Percentiles rank a stretch among this genome's conserved stretches.
Conservation (phyloP, 495 filamentous ascomycete genomes). For the Neurospora discreta region DNA sequence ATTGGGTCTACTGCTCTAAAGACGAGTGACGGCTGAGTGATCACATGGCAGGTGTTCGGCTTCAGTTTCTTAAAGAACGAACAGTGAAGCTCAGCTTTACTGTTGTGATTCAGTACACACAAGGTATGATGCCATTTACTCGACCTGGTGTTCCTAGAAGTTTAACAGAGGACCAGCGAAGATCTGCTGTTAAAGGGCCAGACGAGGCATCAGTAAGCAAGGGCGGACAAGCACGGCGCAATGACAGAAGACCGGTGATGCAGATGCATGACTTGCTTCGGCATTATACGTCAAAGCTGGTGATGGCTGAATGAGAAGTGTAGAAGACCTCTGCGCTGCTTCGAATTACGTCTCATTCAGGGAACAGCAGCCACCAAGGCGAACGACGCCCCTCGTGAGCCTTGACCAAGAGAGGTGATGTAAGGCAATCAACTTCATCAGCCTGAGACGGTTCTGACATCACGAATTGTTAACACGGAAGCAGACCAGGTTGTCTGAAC, state of each 20-base stretch:
- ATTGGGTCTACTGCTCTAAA: neutral
- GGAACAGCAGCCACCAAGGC: neutral
- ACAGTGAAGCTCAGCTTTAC: neutral
- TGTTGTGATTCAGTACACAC: neutral
- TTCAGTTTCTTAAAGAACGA: neutral
- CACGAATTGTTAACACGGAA: neutral
- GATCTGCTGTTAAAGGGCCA: neutral
- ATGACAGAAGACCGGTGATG: neutral
- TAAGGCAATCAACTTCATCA: neutral
- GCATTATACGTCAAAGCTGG: neutral
- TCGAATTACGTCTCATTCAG: neutral
- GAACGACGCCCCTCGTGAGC: neutral
- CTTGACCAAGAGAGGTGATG: neutral
- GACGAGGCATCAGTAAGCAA: neutral
- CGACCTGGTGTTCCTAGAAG: neutral
- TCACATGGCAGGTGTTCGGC: neutral
- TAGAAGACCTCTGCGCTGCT: neutral
- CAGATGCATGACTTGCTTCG: neutral
- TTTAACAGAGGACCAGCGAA: neutral
- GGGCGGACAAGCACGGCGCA: neutral
- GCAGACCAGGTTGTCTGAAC: neutral
- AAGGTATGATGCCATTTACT: neutral
- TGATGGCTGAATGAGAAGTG: neutral
- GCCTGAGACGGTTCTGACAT: neutral
- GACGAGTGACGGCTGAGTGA: neutral